These are phyloP conservation scores for Cudoniella acicularis DNA, from an alignment of 495 filamentous ascomycete genomes.

Conservation along the genomic window DNA sequence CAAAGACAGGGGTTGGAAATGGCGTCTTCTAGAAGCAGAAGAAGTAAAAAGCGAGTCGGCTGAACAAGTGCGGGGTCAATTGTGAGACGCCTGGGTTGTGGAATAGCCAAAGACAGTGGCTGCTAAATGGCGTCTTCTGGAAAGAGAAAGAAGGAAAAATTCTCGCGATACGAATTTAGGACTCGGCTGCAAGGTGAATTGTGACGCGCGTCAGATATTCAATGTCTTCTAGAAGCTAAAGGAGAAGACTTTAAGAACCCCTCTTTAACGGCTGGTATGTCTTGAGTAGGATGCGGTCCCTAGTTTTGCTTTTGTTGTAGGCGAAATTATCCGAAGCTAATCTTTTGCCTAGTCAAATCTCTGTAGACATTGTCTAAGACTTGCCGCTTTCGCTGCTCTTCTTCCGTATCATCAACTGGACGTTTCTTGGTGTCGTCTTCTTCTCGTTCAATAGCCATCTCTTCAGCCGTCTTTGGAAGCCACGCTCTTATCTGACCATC, in stretches of 20 bases:
- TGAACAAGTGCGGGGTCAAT: neutral
- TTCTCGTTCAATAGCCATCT: constrained; percentile 42
- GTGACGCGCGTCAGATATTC: no score
- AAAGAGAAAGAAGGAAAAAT: neutral
- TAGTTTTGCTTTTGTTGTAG: neutral
- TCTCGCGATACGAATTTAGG: neutral
- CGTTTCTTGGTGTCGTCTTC: constrained; percentile 29
- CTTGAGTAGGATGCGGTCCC: no score
- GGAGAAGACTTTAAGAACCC: no score
- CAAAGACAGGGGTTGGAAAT: neutral
- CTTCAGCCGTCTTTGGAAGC: constrained; percentile 45
- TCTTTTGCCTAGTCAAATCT: constrained; percentile 47
- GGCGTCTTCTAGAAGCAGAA: neutral
- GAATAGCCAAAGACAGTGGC: no score
- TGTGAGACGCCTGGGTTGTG: no score
- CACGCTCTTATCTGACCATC: constrained; percentile 59
- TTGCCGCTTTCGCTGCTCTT: constrained; percentile 49
- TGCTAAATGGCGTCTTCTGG: neutral
- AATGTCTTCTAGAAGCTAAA: no score
- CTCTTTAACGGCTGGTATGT: no score
- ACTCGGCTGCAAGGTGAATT: no score
- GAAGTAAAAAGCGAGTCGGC: neutral
- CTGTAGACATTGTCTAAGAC: constrained; percentile 56
- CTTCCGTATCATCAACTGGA: constrained; percentile 26
- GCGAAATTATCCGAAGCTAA: constrained; percentile 42